Evolutionary conservation across 2,329 filamentous ascomycete genomes (phyloP).

Genomic region (Diaporthe amygdali): DNA sequence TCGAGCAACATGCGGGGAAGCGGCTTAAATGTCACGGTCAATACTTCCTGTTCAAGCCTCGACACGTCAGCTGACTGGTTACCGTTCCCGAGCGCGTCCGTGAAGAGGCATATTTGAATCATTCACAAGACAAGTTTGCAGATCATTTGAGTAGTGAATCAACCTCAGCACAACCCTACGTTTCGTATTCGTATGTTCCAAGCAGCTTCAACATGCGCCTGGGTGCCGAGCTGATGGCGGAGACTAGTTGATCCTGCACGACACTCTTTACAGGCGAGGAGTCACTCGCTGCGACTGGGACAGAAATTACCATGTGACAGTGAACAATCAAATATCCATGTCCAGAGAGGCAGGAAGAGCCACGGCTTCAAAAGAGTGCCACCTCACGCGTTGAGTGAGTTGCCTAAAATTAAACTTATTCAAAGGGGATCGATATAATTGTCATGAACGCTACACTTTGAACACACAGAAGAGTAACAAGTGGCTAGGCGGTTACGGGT

Average conservation of each 20-base stretch:
- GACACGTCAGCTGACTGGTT: slow-evolving; percentile 11
- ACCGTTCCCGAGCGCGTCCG: not conserved
- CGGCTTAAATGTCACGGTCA: not conserved
- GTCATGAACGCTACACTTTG: too few relatives aligned
- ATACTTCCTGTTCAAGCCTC: slow-evolving; percentile 8
- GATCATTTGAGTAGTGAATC: slow-evolving; percentile 1
- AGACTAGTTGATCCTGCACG: not conserved
- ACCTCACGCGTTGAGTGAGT: not conserved
- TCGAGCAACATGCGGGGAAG: not conserved
- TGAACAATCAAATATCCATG: not conserved
- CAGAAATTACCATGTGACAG: not conserved
- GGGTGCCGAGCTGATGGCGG: not conserved
- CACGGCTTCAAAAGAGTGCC: too few relatives aligned
- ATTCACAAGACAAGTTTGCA: not conserved
- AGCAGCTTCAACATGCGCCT: not conserved
- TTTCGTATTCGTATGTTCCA: slow-evolving; percentile 9
- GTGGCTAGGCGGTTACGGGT: too few relatives aligned
- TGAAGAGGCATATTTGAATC: not conserved
- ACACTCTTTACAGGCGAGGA: not conserved
- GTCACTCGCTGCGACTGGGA: not conserved
- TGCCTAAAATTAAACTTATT: too few relatives aligned
- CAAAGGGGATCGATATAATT: too few relatives aligned
- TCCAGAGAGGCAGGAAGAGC: too few relatives aligned
- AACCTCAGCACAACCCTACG: not conserved
- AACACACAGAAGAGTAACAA: too few relatives aligned